Base-by-base conservation (phyloP, 2,329 filamentous ascomycete species). In the Colletotrichum lindemuthianum region DNA sequence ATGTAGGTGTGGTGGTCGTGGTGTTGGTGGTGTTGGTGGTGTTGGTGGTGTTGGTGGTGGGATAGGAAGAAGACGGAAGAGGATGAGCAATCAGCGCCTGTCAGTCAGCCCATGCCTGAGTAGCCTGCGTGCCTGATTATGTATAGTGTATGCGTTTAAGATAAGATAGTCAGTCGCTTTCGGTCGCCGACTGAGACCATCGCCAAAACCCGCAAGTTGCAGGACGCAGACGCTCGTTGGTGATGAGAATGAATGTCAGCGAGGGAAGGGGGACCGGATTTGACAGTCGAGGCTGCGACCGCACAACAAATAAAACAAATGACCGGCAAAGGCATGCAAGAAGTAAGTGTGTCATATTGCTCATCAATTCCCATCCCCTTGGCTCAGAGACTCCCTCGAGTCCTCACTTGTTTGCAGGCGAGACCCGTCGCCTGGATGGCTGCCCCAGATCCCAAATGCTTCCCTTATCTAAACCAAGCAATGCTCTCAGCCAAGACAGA, bases 171-270 rank as follows among this genome's bases (percentile, higher is more conserved):
- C 48, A 65, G 44, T 60, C 40, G 61, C 39, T 52, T 61, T 60
- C 61, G 61, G 61, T 65, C 61, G 36, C 51, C 58, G 58, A 65
- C 58, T 58, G 58, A 52, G 63, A 65, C 63, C 63, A 53, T 63
- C 58, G 59, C 43, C 54, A 33, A 16, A 40, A 57, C 45, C 54
- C 54, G 54, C 24, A 51, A 44, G 32, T 40, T 40, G 39, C 55
- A 58, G 55, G 36, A 24, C 45, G 55, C 45, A 44, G 52, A 55
- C 52, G 52, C 52, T 43, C 37, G 32, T 11, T 16, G 43, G 6
- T n/a, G 43, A 4, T 45, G 55, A 58, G 36, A 50, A 41, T 33
- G 34, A 3, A 13, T 24, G 33, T n/a, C 9, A 54, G 39, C 11
- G 11, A 15, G 40, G 16, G 13, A 24, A 47, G 24, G 47, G 43